Conservation (phyloP, 2,329 filamentous ascomycete species). For the Botrytis aclada region DNA sequence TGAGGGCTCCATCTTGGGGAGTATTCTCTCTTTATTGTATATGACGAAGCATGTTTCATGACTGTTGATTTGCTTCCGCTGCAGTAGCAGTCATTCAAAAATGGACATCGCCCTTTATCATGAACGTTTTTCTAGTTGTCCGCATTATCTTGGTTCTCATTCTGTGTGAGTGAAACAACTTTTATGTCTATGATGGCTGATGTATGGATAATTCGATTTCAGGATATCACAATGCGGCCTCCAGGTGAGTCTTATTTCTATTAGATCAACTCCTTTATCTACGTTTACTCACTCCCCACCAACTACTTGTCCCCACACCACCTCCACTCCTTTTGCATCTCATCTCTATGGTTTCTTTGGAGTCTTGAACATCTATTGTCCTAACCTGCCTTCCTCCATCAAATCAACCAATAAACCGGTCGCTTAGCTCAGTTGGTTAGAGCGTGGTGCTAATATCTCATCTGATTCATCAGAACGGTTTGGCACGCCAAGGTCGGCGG, state of each 20-base stretch:
- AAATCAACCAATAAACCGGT: not conserved
- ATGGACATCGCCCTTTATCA: not conserved
- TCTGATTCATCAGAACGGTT: not conserved
- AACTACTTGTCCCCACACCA: not conserved
- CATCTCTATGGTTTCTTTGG: rapidly evolving
- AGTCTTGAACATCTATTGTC: rapidly evolving
- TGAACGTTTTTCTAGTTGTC: not conserved
- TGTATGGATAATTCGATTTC: not conserved
- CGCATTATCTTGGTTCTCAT: not conserved
- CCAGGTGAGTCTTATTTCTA: not conserved
- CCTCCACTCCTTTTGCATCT: not conserved
- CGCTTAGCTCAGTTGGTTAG: constrained; percentile 13
- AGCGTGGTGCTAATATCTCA: constrained; percentile 6
- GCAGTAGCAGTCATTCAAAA: not conserved
- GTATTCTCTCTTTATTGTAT: not conserved
- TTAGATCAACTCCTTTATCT: too few species aligned
- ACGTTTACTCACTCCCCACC: not conserved
- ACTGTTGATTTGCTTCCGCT: not conserved
- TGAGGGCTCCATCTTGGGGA: not conserved
- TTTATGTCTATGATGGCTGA: not conserved
- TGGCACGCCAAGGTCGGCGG: constrained; percentile 5
- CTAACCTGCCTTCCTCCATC: rapidly evolving
- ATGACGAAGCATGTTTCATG: not conserved
- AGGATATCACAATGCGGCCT: not conserved
- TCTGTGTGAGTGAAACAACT: not conserved